Evolutionary conservation across 768 basidiomycete genomes (phyloP).

Genomic region (Leccinum imitatum): DNA sequence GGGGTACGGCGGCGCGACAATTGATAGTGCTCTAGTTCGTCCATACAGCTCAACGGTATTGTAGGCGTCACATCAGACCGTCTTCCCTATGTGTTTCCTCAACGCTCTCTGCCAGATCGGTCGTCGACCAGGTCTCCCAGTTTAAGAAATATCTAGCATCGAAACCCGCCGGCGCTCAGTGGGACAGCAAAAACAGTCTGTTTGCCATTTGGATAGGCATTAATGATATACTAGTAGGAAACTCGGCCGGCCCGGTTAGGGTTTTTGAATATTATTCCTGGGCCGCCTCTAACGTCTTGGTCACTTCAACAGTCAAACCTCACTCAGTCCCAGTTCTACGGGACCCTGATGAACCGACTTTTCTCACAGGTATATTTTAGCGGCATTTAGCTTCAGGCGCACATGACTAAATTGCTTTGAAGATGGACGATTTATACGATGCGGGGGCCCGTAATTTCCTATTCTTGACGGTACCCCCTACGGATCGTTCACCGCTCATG

Average conservation of each 20-base stretch:
- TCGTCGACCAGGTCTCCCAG: slow-evolving; percentile 59
- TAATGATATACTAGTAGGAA: slow-evolving; percentile 49
- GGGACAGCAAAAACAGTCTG: slow-evolving; percentile 55
- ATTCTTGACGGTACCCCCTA: too few relatives aligned
- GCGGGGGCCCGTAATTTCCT: too few relatives aligned
- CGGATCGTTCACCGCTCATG: too few relatives aligned
- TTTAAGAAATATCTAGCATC: slow-evolving; percentile 48
- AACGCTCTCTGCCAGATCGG: slow-evolving; percentile 12
- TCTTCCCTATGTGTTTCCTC: not conserved
- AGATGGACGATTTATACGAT: too few relatives aligned
- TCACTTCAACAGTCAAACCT: too few relatives aligned
- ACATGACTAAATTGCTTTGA: too few relatives aligned
- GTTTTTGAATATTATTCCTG: too few relatives aligned
- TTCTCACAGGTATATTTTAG: too few relatives aligned
- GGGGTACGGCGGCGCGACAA: slow-evolving; percentile 67
- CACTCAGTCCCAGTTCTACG: too few relatives aligned
- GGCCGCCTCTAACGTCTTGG: too few relatives aligned
- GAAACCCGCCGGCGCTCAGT: slow-evolving; percentile 52
- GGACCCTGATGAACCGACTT: too few relatives aligned
- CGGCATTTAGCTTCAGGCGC: too few relatives aligned
- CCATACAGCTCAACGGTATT: slow-evolving; percentile 53
- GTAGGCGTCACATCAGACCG: slow-evolving; percentile 37
- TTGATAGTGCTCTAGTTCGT: slow-evolving; percentile 54
- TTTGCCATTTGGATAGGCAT: slow-evolving; percentile 75
- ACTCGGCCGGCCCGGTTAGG: slow-evolving; percentile 10